Evolutionary conservation across 179 eudicot genomes (phyloP), one percentile per base, ranked within the genome.

Genomic region (Dionaea muscipula): DNA sequence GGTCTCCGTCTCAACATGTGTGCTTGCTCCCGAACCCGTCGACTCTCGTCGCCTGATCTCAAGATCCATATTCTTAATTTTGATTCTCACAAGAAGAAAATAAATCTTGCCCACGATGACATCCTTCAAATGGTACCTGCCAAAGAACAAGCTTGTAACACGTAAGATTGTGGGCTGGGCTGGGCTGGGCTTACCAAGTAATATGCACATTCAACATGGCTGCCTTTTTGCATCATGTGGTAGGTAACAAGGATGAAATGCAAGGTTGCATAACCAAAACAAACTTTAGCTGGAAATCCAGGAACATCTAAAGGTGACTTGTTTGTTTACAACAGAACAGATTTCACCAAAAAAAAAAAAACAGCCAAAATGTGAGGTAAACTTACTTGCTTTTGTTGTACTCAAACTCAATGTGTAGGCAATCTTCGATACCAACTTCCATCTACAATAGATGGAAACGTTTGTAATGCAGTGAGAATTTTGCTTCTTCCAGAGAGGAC

Each of bases 381-480:
- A 59, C 95, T 76, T 74, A 90, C 95, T 90, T 90, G 97, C 94
- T 86, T 68, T 86, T 86, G 53, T 90, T 84, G 75, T 90, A 90
- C 78, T 90, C 97, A 53, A 90, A 90, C 73, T 90, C 97, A 39
- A 86, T 90, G 65, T 90, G 97, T 40, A 90, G 83, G 74, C 97
- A 86, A 72, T 86, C 95, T 69, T 86, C 95, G 58, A 90, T 90
- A 54, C 97, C 95, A 63, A 90, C 97, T 72, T 90, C 95, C 95
- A 90, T 90, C 97, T 90, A 78, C 70, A 75, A 70, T 51, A 55
- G 48, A 12, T 20, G 60, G 41, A 43, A 53, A 26, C 10, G 5
- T 11, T 31, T 11, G 35, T 31, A 31, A 31, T 11, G n/a, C n/a
- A n/a, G n/a, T n/a, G n/a, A n/a, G n/a, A n/a, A n/a, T n/a, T n/a